Evolutionary conservation across 2,329 filamentous ascomycete species (phyloP).

Genomic region (Dothideomycetes sp.): DNA sequence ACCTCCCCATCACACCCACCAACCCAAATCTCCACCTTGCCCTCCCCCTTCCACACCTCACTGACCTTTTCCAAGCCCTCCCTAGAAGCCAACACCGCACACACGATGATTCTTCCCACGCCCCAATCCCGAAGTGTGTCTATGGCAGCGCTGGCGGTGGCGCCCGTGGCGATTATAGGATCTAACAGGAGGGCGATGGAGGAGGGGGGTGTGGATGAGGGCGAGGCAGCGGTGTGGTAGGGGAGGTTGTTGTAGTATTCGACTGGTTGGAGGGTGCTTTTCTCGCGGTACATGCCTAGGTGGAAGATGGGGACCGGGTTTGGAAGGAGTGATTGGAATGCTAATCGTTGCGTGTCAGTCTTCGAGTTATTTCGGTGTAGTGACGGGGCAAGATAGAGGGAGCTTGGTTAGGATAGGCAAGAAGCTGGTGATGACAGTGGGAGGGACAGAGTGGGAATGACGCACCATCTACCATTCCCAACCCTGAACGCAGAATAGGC

Average conservation of each 20-base stretch:
- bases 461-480: constrained; percentile 79
- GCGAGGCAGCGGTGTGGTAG: constrained; percentile 44
- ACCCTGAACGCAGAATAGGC: constrained; percentile 82
- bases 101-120: constrained; percentile 65
- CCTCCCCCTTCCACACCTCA: constrained; percentile 54
- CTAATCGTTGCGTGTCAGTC: constrained; percentile 28
- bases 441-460: constrained; percentile 5
- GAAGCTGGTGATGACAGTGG: constrained; percentile 1
- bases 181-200: constrained; percentile 75
- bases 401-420: background rate
- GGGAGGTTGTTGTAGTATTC: constrained; percentile 98
- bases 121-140: constrained; percentile 87
- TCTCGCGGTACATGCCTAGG: constrained; percentile 88
- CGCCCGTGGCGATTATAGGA: constrained; percentile 87
- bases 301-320: constrained; percentile 75
- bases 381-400: background rate
- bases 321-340: constrained; percentile 74
- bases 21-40: constrained; percentile 68
- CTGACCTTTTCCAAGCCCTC: constrained; percentile 64
- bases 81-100: constrained; percentile 62
- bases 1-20: constrained; percentile 67
- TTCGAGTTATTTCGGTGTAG: constrained; percentile 5
- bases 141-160: constrained; percentile 80
- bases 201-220: constrained; percentile 16
- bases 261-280: constrained; percentile 73